Evolutionary conservation across 2,329 filamentous ascomycete genomes (phyloP), one percentile per base, ranked within the genome.

Genomic region (Neodidymelliopsis sp.): DNA sequence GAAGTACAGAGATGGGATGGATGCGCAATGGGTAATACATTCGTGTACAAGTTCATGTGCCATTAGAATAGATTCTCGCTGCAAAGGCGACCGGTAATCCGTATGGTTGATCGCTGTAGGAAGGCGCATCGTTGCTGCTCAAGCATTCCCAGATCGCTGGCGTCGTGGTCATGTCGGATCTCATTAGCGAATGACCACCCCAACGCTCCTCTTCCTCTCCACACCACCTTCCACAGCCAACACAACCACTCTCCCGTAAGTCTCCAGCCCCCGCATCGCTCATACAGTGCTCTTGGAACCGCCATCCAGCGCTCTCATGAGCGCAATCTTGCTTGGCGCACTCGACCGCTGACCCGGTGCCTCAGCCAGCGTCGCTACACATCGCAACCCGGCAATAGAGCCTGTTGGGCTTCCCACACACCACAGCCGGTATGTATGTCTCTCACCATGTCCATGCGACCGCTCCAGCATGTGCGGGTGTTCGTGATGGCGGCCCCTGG

Each of bases 281-380:
- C 51, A 48, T 51, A 37, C 43, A 55, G 29, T 45, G 40, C 49
- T 37, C 48, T 45, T 43, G 49, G 43, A 40, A 24, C 34, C 48
- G 36, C 45, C 40, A 43, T 59, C 47, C 52, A 43, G 49, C 51
- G 38, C 55, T 51, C 43, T 43, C 46, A 36, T 41, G 19, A 42
- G 31, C 39, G 42, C 40, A 49, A 57, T 50, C 30, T 41, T 56
- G 41, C 50, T 52, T 27, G 62, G 62, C 58, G 58, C 63, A 59
- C 56, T 41, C 48, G 51, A 46, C 58, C 59, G 58, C 69, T 71
- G 53, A 70, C 69, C 56, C 56, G 60, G 59, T 54, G 62, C 56
- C 57, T 56, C 67, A 68, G 57, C 60, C 54, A 62, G 63, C 69
- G 68, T 69, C 67, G 67, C 64, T 63, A 65, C 59, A 70, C 54